Evolutionary conservation across 352 stramenopile species (phyloP), one percentile per base, ranked within the genome.

Genomic region (Globisporangium carolinianum): DNA sequence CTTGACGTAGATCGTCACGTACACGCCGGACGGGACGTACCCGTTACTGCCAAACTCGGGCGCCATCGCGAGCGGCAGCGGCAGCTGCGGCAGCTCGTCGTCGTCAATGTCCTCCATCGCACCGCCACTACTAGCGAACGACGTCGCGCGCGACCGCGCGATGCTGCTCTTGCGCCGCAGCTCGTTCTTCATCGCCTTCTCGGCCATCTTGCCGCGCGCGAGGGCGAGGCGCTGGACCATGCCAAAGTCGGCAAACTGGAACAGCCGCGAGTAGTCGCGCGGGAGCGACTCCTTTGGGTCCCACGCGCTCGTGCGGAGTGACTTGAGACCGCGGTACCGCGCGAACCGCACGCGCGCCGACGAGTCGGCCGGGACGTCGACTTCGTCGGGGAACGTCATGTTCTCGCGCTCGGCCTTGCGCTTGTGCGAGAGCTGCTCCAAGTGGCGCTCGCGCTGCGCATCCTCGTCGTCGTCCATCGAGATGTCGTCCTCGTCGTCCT

Each of bases 271-370:
- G 72, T 99, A 99, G 50, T 98, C 91, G 35, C 88, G 82, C 24
- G 97, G 97, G 7, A 99, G 89, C 67, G 95, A 98, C 76, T 99
- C 97, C 74, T 99, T 98, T 3, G 96, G 82, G 67, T 99, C 96
- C 97, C 97, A 99, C 53, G 82, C 69, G 58, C 89, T 98, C 58
- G 94, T 98, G 36, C 96, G 89, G 63, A 99, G 97, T 51, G 79
- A 97, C 73, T 98, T 98, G 50, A 99, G 80, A 10, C 94, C 94
- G 46, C 97, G 91, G 86, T 99, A 99, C 6, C 83, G 83, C 15
- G 84, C 84, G 59, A 94, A 93, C 39, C 84, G 82, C 14, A 87
- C 73, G 38, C 82, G 82, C 15, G 77, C 84, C 38, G 74, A 63
- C 12, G 74, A 71, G 47, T 94, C 83, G 0, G 50, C 60, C 1